Conservation (phyloP, 2,329 filamentous ascomycete species). For the Trichoderma koningii region DNA sequence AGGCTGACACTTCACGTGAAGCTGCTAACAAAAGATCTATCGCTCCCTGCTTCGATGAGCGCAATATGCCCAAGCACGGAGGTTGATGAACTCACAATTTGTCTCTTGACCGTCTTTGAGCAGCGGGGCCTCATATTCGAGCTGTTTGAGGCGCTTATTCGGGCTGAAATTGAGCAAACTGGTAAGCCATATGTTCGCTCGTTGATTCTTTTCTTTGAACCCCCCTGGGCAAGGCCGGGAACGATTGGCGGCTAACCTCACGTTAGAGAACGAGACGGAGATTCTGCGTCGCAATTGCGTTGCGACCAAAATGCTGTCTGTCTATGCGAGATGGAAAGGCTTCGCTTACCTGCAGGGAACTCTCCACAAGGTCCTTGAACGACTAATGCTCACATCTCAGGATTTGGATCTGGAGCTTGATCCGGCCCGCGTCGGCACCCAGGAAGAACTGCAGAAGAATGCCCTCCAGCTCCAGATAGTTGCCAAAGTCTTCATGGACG, state of each 20-base stretch:
- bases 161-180: conserved; percentile 68
- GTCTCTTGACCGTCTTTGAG: conserved; percentile 70
- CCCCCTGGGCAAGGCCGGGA: too few species aligned
- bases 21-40: conserved; percentile 64
- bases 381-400: conserved; percentile 66
- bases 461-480: conserved; percentile 66
- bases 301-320: conserved; percentile 71
- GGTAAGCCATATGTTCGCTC: conserved; percentile 42
- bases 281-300: conserved; percentile 68
- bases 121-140: conserved; percentile 64
- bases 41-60: conserved; percentile 64
- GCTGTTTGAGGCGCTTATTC: conserved; percentile 66
- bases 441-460: conserved; percentile 67
- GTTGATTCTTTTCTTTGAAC: background rate
- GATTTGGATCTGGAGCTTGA: conserved; percentile 70
- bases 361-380: conserved; percentile 66
- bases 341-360: conserved; percentile 63
- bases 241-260: conserved; percentile 24
- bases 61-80: conserved; percentile 67
- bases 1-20: conserved; percentile 34
- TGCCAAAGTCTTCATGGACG: conserved; percentile 70
- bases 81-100: conserved; percentile 69
- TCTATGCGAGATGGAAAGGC: conserved; percentile 73
- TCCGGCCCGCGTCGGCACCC: conserved; percentile 60
- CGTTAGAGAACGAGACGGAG: conserved; percentile 65